These are phyloP conservation scores for Fusarium robinianum DNA, from an alignment of 2,329 filamentous ascomycete species.

Conservation along the genomic window DNA sequence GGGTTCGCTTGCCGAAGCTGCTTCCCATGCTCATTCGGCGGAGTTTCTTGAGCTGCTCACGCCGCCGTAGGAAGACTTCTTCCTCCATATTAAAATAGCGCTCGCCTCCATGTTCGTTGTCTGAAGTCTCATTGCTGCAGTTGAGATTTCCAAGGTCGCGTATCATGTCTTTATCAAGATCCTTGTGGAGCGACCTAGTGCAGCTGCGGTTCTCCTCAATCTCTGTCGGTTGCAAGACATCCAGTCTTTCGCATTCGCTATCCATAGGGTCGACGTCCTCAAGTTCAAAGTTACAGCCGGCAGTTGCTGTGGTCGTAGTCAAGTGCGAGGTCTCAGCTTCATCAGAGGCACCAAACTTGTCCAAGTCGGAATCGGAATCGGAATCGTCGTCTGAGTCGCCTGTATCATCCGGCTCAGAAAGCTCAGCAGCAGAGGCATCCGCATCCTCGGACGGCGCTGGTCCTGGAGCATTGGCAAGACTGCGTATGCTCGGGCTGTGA, in stretches of 20 bases:
- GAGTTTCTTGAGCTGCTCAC: slow-evolving; percentile 49
- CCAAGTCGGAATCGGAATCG: slow-evolving; percentile 30
- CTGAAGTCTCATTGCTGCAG: slow-evolving; percentile 47
- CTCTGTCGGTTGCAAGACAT: slow-evolving; percentile 50
- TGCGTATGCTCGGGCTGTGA: slow-evolving; percentile 36
- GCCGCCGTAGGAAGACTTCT: slow-evolving; percentile 46
- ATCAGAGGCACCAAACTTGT: slow-evolving; percentile 31
- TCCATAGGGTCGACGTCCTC: slow-evolving; percentile 55
- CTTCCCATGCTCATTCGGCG: slow-evolving; percentile 57
- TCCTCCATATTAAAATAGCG: slow-evolving; percentile 46
- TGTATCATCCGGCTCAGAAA: slow-evolving; percentile 20
- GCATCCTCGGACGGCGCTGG: slow-evolving; percentile 15
- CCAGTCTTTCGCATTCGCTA: slow-evolving; percentile 49
- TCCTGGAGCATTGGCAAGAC: slow-evolving; percentile 30
- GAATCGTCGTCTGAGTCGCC: slow-evolving; percentile 27
- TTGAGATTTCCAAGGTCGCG: slow-evolving; percentile 52
- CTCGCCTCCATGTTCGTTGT: slow-evolving; percentile 43
- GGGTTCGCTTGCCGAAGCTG: slow-evolving; percentile 59
- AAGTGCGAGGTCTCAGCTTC: slow-evolving; percentile 31
- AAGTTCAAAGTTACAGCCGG: slow-evolving; percentile 44
- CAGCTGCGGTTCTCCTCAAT: slow-evolving; percentile 53
- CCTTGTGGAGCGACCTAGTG: slow-evolving; percentile 44
- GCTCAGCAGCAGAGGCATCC: slow-evolving; percentile 22
- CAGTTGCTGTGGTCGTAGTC: slow-evolving; percentile 22
- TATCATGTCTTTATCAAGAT: slow-evolving; percentile 51